Evolutionary conservation across 2,329 filamentous ascomycete genomes (phyloP), one percentile per base, ranked within the genome.

Genomic region (Fusarium siculi): DNA sequence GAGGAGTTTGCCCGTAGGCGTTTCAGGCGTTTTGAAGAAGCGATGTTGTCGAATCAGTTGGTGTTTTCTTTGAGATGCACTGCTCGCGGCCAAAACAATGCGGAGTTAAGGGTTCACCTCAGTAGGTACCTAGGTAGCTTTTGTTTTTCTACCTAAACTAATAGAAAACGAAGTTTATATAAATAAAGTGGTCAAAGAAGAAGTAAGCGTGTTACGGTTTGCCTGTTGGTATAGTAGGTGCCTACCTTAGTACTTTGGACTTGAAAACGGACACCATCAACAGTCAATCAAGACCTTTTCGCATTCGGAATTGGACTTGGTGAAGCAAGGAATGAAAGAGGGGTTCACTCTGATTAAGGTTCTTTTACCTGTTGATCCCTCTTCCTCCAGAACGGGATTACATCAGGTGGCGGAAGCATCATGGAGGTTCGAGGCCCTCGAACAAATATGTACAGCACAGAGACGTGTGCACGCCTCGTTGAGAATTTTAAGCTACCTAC

Each of bases 331-430:
- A 59, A 66, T 47, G 61, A 39, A 34, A 34, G 43, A 49, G 37
- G n/a, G 54, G 23, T 23, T 42, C 42, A 32, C 23, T 37, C 34
- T 46, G 32, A 30, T 54, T 55, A 68, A 55, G 37, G 34, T 61
- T 53, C 63, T n/a, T 34, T 39, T 30, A 42, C 62, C 40, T 67
- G 52, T 36, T 36, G 39, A 66, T 66, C 62, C 52, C 36, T 36
- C 30, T 32, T 28, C 30, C 37, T 37, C 50, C 43, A 59, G 53
- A 58, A 37, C 49, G 52, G 63, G 49, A 77, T 76, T 75, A 60
- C 73, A 77, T 76, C 72, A 77, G 62, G 73, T 77, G 75, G 75
- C 69, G 75, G 64, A 61, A 70, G 71, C 57, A 55, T 65, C 43
- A 65, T 58, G 23, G 30, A 42, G 57, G 66, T 66, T 66, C 57